These are phyloP conservation scores for Tricharina praecox DNA, from an alignment of 495 filamentous ascomycete genomes.

Conservation along the genomic window DNA sequence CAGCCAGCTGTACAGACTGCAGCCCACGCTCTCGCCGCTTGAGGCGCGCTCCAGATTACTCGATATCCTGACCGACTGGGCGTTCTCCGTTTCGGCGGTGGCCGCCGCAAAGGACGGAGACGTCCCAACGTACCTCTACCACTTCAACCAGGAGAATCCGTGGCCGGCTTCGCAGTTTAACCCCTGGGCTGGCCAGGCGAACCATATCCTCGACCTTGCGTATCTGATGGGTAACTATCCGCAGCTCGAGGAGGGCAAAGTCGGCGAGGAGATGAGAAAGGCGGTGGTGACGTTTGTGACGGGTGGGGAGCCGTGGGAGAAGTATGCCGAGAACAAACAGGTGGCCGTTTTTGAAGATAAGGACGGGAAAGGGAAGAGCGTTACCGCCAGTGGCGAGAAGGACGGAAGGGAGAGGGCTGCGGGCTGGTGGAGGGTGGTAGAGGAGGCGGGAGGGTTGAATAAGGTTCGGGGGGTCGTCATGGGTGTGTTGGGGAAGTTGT, in stretches of 20 bases:
- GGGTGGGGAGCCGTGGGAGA: background rate
- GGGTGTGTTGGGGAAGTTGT: background rate
- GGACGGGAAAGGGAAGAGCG: background rate
- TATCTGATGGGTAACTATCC: constrained; percentile 2
- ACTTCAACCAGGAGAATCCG: constrained; percentile 1
- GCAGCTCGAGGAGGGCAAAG: background rate
- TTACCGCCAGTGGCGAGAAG: background rate
- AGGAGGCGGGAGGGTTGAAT: background rate
- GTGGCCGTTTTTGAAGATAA: background rate
- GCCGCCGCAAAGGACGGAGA: background rate
- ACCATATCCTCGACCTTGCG: constrained; percentile 6
- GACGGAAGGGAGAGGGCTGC: background rate
- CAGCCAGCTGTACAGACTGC: background rate
- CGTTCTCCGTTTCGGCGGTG: background rate
- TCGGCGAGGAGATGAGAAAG: constrained; percentile 3
- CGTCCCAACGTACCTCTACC: constrained; percentile 4
- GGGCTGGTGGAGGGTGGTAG: background rate
- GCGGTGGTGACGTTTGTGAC: constrained; percentile 3
- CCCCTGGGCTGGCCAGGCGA: background rate
- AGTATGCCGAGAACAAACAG: background rate
- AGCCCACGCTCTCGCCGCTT: no score
- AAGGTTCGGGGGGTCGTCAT: constrained; percentile 1
- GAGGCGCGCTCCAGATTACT: no score
- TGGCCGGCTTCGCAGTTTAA: background rate
- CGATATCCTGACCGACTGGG: constrained; percentile 2